Percentiles rank a stretch among this genome's conserved stretches.
These are phyloP conservation scores for Ganoderma boninense DNA, from an alignment of 1,284 basidiomycete species.

Conservation along the genomic window DNA sequence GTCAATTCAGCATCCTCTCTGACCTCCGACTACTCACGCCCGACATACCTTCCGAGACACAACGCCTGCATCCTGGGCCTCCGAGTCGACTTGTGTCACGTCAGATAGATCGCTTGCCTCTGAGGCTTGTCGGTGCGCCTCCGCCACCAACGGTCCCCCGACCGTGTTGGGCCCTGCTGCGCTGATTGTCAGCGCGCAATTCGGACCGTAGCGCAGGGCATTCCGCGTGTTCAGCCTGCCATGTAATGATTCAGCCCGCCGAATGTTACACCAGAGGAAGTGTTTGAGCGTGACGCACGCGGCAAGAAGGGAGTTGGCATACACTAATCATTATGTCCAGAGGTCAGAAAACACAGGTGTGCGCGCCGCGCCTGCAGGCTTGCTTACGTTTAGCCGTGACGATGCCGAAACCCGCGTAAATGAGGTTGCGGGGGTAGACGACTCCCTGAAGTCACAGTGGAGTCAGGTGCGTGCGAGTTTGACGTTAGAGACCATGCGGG, in stretches of 20 bases:
- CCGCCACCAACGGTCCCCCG: too few relatives aligned
- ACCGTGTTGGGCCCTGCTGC: neutral
- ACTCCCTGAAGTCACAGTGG: too few relatives aligned
- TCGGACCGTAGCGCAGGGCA: neutral
- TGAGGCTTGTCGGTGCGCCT: too few relatives aligned
- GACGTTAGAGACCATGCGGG: too few relatives aligned
- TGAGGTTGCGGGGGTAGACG: constrained; percentile 9
- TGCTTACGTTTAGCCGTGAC: constrained; percentile 16
- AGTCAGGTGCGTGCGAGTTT: too few relatives aligned
- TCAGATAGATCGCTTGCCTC: neutral
- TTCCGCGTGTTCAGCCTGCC: constrained; percentile 18
- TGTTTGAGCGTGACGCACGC: constrained; percentile 8
- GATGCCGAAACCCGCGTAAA: constrained; percentile 19
- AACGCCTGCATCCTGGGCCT: neutral
- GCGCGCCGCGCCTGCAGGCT: too few relatives aligned
- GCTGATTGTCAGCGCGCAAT: neutral
- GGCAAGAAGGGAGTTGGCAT: constrained; percentile 24
- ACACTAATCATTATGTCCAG: too few relatives aligned
- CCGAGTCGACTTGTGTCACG: neutral
- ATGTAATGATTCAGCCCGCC: too few relatives aligned
- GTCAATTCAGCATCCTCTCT: neutral
- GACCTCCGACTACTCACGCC: neutral
- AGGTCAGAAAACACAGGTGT: neutral
- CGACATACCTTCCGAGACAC: neutral
- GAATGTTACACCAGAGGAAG: neutral